A percentile compares a stretch with the other conserved stretches of the same genome.
These are phyloP conservation scores for Phytophthora nicotianae DNA, from an alignment of 352 stramenopile genomes.

Conservation along the genomic window DNA sequence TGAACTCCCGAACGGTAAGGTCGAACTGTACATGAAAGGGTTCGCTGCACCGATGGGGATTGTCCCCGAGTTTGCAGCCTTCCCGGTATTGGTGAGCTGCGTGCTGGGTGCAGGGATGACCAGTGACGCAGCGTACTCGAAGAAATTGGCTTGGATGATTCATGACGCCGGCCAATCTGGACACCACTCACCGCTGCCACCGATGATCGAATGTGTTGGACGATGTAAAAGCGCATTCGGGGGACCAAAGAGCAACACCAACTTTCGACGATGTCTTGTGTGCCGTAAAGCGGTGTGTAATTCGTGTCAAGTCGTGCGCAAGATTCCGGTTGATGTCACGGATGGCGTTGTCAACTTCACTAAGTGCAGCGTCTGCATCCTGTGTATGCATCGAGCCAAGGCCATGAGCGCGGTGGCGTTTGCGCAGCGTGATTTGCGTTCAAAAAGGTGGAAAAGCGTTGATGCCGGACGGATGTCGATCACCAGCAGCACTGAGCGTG, in stretches of 20 bases:
- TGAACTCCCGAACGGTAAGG: conserved; percentile 35
- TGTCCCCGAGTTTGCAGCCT: conserved; percentile 30
- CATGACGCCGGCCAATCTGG: conserved; percentile 22
- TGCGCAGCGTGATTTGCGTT: conserved; percentile 30
- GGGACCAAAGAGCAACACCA: conserved; percentile 15
- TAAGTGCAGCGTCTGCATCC: conserved; percentile 40
- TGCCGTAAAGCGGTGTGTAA: conserved; percentile 37
- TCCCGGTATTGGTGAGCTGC: conserved; percentile 38
- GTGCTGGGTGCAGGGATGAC: conserved; percentile 47
- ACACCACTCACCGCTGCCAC: conserved; percentile 10
- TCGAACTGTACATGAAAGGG: conserved; percentile 51
- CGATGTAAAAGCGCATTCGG: conserved; percentile 37
- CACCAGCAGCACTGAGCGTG: conserved; percentile 30
- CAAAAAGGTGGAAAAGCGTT: conserved; percentile 27
- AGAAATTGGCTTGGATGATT: conserved; percentile 61
- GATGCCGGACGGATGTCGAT: conserved; percentile 19
- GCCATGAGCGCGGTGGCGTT: conserved; percentile 25
- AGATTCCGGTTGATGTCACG: conserved; percentile 33
- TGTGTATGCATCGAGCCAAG: conserved; percentile 44
- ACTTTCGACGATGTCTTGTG: conserved; percentile 39
- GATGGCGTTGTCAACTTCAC: conserved; percentile 32
- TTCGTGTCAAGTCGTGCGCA: conserved; percentile 39
- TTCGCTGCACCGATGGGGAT: conserved; percentile 43
- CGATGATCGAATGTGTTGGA: conserved; percentile 31
- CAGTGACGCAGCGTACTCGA: conserved; percentile 39